Base-by-base conservation (phyloP, 345 rosid species). In the Hibiscus syriacus region DNA sequence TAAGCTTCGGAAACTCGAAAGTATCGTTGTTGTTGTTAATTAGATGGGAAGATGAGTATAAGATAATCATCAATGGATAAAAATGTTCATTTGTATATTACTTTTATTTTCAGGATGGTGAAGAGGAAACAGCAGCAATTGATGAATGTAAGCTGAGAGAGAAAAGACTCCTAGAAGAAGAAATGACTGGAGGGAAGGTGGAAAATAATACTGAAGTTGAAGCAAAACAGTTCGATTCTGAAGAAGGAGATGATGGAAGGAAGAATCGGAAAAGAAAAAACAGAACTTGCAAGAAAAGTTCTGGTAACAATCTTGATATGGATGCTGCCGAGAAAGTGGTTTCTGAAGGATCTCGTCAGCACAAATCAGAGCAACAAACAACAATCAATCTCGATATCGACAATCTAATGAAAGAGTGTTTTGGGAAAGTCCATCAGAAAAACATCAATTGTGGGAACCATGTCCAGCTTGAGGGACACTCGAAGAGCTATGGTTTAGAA, bases 161-260 rank as follows among this genome's bases (percentile, higher is more conserved):
- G 77, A 92, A 92, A 83, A 85, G 77, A 72, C 99, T 95, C 72
- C 89, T 95, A 20, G 99, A 93, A 71, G 90, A 92, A 75, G 99
- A 92, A 77, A 86, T 92, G 86, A 75, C 81, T 36, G 67, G 57
- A 30, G 90, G 84, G 76, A 74, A 78, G 64, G 78, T 45, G 72
- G 73, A 27, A 54, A 76, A 50, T 22, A 77, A 69, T 74, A 72
- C 67, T 60, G 81, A 79, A 81, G 81, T 73, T 30, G 82, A 79
- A 76, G 70, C 74, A 53, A 76, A 82, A 39, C 63, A 57, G 67
- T 74, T 83, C n/a, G 77, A 73, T 72, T 73, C 79, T 27, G 86
- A 80, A 55, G 71, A 73, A 56, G 91, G 80, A 75, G 82, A 72
- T 69, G 55, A 50, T 38, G 79, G 66, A 73, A 85, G 69, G 76